A percentile compares a stretch with the other conserved stretches of the same genome.
Conservation (phyloP, 805 yeast species). For the Millerozyma miso region DNA sequence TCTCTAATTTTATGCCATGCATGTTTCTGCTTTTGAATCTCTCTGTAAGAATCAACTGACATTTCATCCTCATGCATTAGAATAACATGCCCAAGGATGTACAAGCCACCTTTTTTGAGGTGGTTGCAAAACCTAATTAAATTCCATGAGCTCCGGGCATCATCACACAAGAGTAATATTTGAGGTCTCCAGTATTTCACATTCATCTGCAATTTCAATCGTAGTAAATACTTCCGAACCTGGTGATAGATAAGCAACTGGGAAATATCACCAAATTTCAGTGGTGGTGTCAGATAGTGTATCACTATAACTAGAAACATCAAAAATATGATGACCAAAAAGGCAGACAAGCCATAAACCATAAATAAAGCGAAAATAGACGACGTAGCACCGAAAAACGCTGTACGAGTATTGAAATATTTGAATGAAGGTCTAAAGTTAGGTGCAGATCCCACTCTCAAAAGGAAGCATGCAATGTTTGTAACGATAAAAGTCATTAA, state of each 20-base stretch:
- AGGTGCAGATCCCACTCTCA: conserved; percentile 92
- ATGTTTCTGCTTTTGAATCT: conserved; percentile 63
- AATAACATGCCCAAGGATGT: conserved; percentile 88
- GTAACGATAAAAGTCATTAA: conserved; percentile 94
- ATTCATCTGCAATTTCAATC: conserved; percentile 79
- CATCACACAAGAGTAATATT: conserved; percentile 79
- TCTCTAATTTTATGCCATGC: conserved; percentile 89
- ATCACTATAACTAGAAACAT: conserved; percentile 67
- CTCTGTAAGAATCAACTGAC: conserved; percentile 49
- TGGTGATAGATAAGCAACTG: conserved; percentile 94
- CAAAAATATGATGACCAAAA: conserved; percentile 64
- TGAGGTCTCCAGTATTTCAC: conserved; percentile 99
- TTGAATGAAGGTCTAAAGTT: conserved; percentile 94
- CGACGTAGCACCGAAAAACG: conserved; percentile 64
- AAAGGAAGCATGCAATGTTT: conserved; percentile 85
- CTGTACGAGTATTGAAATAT: conserved; percentile 79
- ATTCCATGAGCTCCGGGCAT: conserved; percentile 90
- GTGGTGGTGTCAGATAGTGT: conserved; percentile 90
- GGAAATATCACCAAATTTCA: conserved; percentile 97
- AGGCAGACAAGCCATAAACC: conserved; percentile 88
- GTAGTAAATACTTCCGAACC: conserved; percentile 82
- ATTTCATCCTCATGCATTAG: conserved; percentile 46
- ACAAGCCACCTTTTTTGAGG: conserved; percentile 91
- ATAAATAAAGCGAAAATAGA: conserved; percentile 87
- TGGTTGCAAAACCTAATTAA: conserved; percentile 90